Evolutionary conservation across 2,329 filamentous ascomycete species (phyloP), one percentile per base, ranked within the genome.

Genomic region (Aspergillus vadensis): DNA sequence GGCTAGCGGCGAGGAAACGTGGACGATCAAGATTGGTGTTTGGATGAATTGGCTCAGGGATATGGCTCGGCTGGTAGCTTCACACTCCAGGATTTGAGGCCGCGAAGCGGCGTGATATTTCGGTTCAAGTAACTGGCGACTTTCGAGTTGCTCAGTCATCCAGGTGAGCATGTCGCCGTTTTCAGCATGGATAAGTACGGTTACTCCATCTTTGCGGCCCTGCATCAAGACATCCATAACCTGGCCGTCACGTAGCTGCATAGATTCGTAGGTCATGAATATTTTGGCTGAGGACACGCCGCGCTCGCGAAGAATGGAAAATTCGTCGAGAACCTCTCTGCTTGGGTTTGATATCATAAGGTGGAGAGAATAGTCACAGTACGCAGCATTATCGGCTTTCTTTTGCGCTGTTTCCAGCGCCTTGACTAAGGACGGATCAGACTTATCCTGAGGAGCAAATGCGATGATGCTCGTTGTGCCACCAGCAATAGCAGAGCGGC

Each of bases 301-400:
- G 39, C 58, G 52, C 5, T 74, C 62, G 17, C 67, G 66, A 12
- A 75, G 71, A 54, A 79, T 54, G 3, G 76, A 72, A 5, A 81
- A 66, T 60, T 81, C 79, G 3, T 79, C 59, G 1, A 81, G 63
- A 21, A 77, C 75, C 12, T 71, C 61, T 3, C 52, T n/a, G 17
- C 64, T 69, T 2, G 72, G 71, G 10, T 69, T 71, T 3, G 74
- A 65, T 32, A 81, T 65, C 54, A 82, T 78, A 43, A 81, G 69
- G 60, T 81, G 79, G 62, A 80, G 80, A 2, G 81, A 79, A 67
- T 87, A 87, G 69, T 87, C 85, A 65, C 81, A 82, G 67, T 84
- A 86, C 57, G 76, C 79, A 47, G 81, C 80, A 15, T 73, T 75
- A 1, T 62, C 65, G 0, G 84, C 80, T n/a, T 78, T 75, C 5